These are phyloP conservation scores for Saccharomyces pastorianus DNA, from an alignment of 1,139 yeast genomes.

Conservation along the genomic window DNA sequence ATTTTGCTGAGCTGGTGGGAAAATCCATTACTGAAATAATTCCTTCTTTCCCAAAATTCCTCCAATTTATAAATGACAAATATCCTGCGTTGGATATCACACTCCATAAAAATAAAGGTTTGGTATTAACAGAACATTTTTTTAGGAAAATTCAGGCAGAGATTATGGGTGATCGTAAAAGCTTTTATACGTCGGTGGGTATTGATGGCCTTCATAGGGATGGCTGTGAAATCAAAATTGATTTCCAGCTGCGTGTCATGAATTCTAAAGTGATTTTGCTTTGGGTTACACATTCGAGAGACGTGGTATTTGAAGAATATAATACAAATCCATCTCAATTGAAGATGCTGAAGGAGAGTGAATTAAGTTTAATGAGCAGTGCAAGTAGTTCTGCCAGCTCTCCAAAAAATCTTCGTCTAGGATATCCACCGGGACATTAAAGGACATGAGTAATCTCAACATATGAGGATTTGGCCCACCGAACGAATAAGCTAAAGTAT, in stretches of 20 bases:
- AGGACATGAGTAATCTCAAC: conserved; percentile 1
- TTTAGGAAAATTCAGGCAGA: conserved; percentile 50
- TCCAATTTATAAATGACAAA: conserved; percentile 42
- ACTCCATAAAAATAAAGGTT: conserved; percentile 34
- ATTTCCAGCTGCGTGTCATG: conserved; percentile 72
- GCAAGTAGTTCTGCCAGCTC: conserved; percentile 20
- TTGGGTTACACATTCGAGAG: conserved; percentile 83
- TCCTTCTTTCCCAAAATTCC: conserved; percentile 55
- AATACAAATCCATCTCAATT: conserved; percentile 33
- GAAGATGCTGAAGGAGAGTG: conserved; percentile 32
- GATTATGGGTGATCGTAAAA: conserved; percentile 19
- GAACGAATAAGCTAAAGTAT: conserved; percentile 4
- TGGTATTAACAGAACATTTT: conserved; percentile 82
- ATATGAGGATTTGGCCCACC: neutral
- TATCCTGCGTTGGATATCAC: conserved; percentile 35
- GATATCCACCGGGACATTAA: conserved; percentile 10
- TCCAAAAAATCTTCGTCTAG: conserved; percentile 15
- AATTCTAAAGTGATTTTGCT: conserved; percentile 51
- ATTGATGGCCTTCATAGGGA: conserved; percentile 61
- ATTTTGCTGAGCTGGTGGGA: conserved; percentile 42
- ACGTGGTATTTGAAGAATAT: conserved; percentile 28
- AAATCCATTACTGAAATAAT: conserved; percentile 49
- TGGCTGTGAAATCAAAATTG: conserved; percentile 57
- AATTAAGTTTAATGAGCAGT: conserved; percentile 27
- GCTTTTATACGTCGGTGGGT: conserved; percentile 57